phyloP scores from a whole-genome alignment of 73 alveolate genomes.

The Strombidium stylifer region DNA sequence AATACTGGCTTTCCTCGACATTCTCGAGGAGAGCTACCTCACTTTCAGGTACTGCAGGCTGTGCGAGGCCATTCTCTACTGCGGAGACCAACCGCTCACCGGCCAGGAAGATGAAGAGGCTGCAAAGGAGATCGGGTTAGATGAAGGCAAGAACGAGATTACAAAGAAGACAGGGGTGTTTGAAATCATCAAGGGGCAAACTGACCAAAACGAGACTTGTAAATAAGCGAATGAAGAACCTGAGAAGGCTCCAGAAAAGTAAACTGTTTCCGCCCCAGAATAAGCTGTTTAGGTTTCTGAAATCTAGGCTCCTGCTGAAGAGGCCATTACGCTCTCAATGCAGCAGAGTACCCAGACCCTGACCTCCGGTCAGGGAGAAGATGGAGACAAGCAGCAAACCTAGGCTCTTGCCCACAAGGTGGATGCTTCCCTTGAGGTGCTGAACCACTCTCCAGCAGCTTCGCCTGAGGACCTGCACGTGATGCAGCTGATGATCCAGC shows the following conservation, averaged over 20 bases:
- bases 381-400: too few species aligned
- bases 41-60: constrained; percentile 30
- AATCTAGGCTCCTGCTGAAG: too few species aligned
- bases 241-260: neutral
- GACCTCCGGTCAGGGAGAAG: too few species aligned
- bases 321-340: too few species aligned
- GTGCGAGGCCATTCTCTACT: constrained; percentile 41
- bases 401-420: too few species aligned
- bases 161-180: neutral
- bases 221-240: neutral
- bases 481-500: too few species aligned
- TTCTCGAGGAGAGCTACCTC: neutral
- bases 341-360: too few species aligned
- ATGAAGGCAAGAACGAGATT: neutral
- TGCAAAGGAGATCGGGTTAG: neutral
- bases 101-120: neutral
- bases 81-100: neutral
- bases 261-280: too few species aligned
- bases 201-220: neutral
- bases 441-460: constrained; percentile 25
- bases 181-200: neutral
- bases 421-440: constrained; percentile 25
- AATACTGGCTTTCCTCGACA: too few species aligned
- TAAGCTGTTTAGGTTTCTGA: too few species aligned
- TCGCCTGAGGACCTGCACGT: too few species aligned